phyloP scores from a whole-genome alignment of 1,284 basidiomycete species.

The Tilletiaria anomala region DNA sequence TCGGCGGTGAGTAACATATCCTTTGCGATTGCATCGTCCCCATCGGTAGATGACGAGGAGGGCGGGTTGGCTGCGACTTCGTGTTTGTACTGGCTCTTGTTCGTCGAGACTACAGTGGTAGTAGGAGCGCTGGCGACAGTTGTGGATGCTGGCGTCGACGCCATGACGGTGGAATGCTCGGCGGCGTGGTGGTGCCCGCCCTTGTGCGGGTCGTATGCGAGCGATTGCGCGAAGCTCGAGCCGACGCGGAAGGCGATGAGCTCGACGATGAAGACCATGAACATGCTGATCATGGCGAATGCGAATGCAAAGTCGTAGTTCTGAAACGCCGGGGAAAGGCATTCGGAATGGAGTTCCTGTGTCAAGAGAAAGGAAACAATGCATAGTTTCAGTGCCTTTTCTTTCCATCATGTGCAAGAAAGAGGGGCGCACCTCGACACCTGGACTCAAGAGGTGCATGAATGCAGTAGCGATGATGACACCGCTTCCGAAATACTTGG shows the following conservation, averaged over 20 bases:
- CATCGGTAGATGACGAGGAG: neutral
- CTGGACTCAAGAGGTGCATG: constrained; percentile 40
- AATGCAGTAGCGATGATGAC: constrained; percentile 58
- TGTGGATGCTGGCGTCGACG: neutral
- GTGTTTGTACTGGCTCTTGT: neutral
- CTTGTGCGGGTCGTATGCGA: constrained; percentile 32
- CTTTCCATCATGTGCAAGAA: no score
- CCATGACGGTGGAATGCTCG: constrained; percentile 13
- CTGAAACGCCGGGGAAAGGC: constrained; percentile 23
- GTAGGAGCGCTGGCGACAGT: neutral
- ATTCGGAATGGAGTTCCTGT: constrained; percentile 19
- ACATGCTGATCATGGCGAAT: constrained; percentile 33
- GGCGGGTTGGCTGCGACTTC: neutral
- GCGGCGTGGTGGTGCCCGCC: constrained; percentile 32
- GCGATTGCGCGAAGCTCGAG: constrained; percentile 10
- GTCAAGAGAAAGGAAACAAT: no score
- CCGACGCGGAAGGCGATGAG: constrained; percentile 33
- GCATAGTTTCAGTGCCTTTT: no score
- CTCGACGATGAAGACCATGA: constrained; percentile 30
- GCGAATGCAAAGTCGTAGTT: constrained; percentile 28
- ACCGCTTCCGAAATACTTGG: constrained; percentile 79
- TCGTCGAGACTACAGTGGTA: constrained; percentile 2
- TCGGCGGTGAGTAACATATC: no score
- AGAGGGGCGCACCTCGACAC: no score
- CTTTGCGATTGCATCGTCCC: neutral